Percentiles rank a stretch among this genome's conserved stretches.
These are phyloP conservation scores for Solanum infundibuliforme DNA, from an alignment of 257 asterid species.

Conservation along the genomic window DNA sequence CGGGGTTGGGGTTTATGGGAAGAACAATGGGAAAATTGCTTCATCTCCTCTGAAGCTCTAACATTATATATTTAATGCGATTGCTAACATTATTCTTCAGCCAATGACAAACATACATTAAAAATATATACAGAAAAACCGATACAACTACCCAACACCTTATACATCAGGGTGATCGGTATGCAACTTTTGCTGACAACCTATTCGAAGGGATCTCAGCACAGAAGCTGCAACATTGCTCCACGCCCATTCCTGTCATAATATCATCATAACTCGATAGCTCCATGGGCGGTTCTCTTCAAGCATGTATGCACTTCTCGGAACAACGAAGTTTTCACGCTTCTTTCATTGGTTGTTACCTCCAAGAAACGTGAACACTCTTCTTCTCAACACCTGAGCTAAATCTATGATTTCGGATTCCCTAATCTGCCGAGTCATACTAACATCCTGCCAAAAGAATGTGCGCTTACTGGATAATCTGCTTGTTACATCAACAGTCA, in stretches of 20 bases:
- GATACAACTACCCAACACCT: background rate
- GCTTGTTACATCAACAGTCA: constrained; percentile 50
- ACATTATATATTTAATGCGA: background rate
- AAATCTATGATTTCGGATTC: constrained; percentile 65
- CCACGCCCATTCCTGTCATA: background rate
- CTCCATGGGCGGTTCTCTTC: background rate
- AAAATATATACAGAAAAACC: background rate
- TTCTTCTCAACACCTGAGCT: constrained; percentile 61
- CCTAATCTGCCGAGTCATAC: constrained; percentile 35
- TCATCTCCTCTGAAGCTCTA: background rate
- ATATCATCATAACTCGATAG: background rate
- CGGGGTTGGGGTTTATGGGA: background rate
- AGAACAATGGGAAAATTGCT: background rate
- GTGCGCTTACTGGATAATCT: constrained; percentile 47
- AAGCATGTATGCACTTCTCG: background rate
- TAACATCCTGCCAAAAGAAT: constrained; percentile 38
- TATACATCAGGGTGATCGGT: background rate
- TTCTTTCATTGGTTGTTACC: constrained; percentile 30
- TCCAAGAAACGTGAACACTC: constrained; percentile 57
- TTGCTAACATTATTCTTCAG: background rate
- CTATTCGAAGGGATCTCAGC: background rate
- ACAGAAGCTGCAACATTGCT: background rate
- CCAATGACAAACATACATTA: background rate
- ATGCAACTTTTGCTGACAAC: background rate
- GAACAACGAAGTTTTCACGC: background rate